Conservation (phyloP, 192 early-diverging fungal species). For the Jimgerdemannia lactiflua region DNA sequence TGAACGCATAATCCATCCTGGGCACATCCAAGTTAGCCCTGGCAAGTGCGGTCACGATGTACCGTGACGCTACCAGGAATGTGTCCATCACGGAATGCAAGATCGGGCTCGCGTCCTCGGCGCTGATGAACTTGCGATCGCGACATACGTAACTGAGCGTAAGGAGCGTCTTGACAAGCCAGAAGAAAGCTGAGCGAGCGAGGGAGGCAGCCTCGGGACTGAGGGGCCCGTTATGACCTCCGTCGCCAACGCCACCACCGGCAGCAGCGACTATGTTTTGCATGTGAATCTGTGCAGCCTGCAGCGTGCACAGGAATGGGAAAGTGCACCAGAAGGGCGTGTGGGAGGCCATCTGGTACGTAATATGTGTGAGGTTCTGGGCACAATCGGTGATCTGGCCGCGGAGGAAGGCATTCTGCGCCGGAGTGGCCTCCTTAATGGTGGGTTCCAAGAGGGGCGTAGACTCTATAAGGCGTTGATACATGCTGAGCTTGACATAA, state of each 20-base stretch:
- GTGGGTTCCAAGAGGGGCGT: not conserved
- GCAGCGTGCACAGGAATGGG: not conserved
- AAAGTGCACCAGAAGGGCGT: not conserved
- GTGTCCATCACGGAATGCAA: not conserved
- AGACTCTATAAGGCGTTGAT: not conserved
- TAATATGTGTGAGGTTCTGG: conserved; percentile 1
- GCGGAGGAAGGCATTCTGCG: not conserved
- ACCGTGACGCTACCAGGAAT: not conserved
- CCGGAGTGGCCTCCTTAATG: not conserved
- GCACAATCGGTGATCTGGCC: not conserved
- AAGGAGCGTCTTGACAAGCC: not conserved
- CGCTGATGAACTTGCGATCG: not conserved
- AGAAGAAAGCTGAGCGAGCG: not conserved
- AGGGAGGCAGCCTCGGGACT: too few relatives aligned
- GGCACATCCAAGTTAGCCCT: not conserved
- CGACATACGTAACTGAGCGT: not conserved
- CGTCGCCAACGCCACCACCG: not conserved
- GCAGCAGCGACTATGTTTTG: not conserved
- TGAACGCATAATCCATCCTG: not conserved
- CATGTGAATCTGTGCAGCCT: conserved; percentile 1
- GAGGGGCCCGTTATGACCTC: not conserved
- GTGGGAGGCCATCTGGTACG: not conserved
- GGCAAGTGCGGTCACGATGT: not conserved
- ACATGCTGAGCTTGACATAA: not conserved
- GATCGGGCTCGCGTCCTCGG: not conserved